These are phyloP conservation scores for Pseudogymnoascus destructans DNA, from an alignment of 2,329 filamentous ascomycete species.

Conservation along the genomic window DNA sequence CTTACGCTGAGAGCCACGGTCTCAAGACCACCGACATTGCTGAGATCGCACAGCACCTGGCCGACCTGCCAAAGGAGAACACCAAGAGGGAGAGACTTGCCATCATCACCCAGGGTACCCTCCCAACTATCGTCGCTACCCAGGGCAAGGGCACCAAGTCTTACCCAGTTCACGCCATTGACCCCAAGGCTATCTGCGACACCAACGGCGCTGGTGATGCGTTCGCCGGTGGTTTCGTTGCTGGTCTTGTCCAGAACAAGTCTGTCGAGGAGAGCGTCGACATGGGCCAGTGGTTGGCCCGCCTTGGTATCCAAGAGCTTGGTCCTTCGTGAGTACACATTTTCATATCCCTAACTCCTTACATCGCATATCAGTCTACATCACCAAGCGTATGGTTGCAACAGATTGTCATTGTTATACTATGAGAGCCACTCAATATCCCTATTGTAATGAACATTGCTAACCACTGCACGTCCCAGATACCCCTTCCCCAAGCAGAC, in stretches of 20 bases:
- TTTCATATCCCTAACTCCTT: background rate
- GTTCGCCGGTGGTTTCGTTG: constrained; percentile 87
- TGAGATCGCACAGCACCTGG: constrained; percentile 74
- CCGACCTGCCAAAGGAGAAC: constrained; percentile 88
- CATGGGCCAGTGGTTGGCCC: constrained; percentile 93
- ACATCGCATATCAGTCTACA: background rate
- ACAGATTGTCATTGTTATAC: constrained; percentile 2
- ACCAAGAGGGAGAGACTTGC: constrained; percentile 67
- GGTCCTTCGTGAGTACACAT: constrained; percentile 72
- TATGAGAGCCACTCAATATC: background rate
- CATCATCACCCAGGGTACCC: constrained; percentile 89
- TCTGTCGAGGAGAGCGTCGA: constrained; percentile 65
- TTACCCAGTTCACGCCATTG: constrained; percentile 71
- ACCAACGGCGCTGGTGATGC: constrained; percentile 96
- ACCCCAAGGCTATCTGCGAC: constrained; percentile 70
- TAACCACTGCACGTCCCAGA: constrained; percentile 31
- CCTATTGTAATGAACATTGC: constrained; percentile 2
- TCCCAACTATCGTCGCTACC: constrained; percentile 74
- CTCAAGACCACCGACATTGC: constrained; percentile 64
- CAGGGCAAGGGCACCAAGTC: constrained; percentile 58
- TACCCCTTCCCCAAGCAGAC: constrained; percentile 74
- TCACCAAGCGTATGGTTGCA: background rate
- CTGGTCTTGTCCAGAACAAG: constrained; percentile 78
- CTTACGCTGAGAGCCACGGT: constrained; percentile 73
- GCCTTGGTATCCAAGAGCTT: constrained; percentile 85